Base-by-base conservation (phyloP, 106 monocot species). In the Dioscorea zingiberensis region DNA sequence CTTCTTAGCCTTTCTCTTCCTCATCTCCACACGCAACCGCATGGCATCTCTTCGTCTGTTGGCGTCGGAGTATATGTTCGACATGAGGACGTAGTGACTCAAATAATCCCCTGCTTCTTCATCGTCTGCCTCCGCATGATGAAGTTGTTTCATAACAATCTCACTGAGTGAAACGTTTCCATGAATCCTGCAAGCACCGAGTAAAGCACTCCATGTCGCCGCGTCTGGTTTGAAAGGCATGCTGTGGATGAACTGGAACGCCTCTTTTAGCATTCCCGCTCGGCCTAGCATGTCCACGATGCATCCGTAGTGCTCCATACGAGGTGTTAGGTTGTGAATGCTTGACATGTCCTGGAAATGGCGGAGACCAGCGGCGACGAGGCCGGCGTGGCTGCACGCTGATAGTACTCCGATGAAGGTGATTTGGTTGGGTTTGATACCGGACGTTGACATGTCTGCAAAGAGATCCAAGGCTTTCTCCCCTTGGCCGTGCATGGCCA, bases 271-370 rank as follows among this genome's bases (percentile, higher is more conserved):
- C 17, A 62, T 17, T 2, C 38, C 61, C 5, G 59, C 71, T 48
- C 60, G 28, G 25, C 66, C 60, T n/a, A 78, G 57, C 61, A 78
- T 66, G 45, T 72, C 67, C 3, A 71, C 54, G 38, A 59, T 17
- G 27, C 59, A 59, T 12, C 59, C 27, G 27, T 59, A 59, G 14
- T 59, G 59, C 16, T 59, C 59, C 5, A 59, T 59, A 5, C 16
- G 25, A 15, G 59, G 59, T 15, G 12, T 14, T 11, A 59, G 11
- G 59, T 27, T 27, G 18, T 59, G 27, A 7, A 59, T 22, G 26
- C 27, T 59, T 25, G 59, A 59, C 59, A 59, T 59, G 59, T 11
- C 25, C 27, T 59, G 26, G 18, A 59, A 59, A 59, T 59, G 59
- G 25, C 59, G 9, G 13, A 59, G 22, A 1, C 59, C 59, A 15